Evolutionary conservation across 192 early-diverging fungal genomes (phyloP), one percentile per base, ranked within the genome.

Genomic region (Coemansia sp.): DNA sequence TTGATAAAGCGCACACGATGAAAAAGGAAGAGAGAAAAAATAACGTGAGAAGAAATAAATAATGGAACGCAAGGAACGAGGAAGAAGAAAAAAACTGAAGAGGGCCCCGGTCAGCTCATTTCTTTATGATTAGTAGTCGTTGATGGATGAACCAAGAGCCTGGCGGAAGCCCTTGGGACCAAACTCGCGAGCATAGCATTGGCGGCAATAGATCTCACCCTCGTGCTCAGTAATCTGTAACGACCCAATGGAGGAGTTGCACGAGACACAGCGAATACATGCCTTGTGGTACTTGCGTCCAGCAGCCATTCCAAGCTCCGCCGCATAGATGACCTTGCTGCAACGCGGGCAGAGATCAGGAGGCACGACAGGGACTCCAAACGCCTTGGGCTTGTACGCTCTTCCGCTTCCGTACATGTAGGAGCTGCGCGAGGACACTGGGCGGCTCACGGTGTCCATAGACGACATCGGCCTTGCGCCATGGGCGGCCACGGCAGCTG

Each of bases 241-340:
- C n/a, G 77, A 70, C 27, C 48, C 48, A 15, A 79, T 54, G 4
- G 55, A 29, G 3, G 58, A 26, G 33, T 64, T 48, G 48, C 77
- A 75, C 13, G 60, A 48, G 32, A 41, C 67, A 59, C 78, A 79
- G 22, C 49, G 51, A 44, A 79, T 63, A 26, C 78, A 79, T 13
- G 25, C 18, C 35, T 59, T 66, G 58, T 79, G 78, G 50, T 75
- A 79, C 58, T 71, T 79, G 53, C 67, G 63, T 4, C 78, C 78
- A 4, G 62, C 72, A 15, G 60, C 67, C 11, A 59, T 52, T 7
- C 57, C 66, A 48, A 55, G 55, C 60, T 77, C 74, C 11, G 68
- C 68, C 13, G 63, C 62, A 37, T 77, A 77, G 15, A 77, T 67
- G 23, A 50, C 50, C n/a, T 47, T 47, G 46, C 42, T 59, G 56